Evolutionary conservation across 169 alveolate species (phyloP).

Genomic region (Amoebophrya sp.): DNA sequence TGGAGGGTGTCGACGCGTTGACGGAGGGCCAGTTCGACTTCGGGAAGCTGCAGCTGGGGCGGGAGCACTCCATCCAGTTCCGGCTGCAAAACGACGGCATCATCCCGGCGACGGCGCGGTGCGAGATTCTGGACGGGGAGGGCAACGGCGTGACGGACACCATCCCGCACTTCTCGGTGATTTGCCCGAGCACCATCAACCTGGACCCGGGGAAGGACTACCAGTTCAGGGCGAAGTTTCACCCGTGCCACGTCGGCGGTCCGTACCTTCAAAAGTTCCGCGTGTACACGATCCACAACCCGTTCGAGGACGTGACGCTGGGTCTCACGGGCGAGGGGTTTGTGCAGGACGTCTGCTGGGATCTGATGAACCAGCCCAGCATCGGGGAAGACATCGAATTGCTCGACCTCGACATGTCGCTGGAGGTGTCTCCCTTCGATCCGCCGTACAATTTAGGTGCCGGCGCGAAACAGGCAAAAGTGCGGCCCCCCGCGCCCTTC

Average conservation of each 20-base stretch:
- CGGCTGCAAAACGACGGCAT: constrained; percentile 55
- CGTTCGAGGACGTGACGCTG: constrained; percentile 34
- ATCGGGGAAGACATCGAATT: neutral
- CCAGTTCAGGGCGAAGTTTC: constrained; percentile 24
- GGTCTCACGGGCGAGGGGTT: constrained; percentile 7
- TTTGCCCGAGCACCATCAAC: constrained; percentile 26
- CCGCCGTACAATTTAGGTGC: neutral
- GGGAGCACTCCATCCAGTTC: constrained; percentile 46
- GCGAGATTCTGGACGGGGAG: constrained; percentile 5
- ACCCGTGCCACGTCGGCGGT: neutral
- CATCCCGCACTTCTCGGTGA: constrained; percentile 24
- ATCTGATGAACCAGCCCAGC: neutral
- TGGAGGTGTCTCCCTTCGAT: neutral
- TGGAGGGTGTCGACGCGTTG: constrained; percentile 49
- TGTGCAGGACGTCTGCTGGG: constrained; percentile 1
- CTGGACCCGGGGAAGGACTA: constrained; percentile 29
- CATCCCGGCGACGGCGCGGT: constrained; percentile 49
- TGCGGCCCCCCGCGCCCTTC: neutral
- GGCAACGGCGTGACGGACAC: constrained; percentile 7
- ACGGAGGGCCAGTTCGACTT: constrained; percentile 55
- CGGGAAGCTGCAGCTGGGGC: constrained; percentile 68
- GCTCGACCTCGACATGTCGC: neutral
- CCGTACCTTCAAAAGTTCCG: constrained; percentile 12
- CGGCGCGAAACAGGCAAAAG: neutral
- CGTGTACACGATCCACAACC: constrained; percentile 34